Evolutionary conservation across 2,329 filamentous ascomycete species (phyloP).

Genomic region (Neofusicoccum kwambonambiense): DNA sequence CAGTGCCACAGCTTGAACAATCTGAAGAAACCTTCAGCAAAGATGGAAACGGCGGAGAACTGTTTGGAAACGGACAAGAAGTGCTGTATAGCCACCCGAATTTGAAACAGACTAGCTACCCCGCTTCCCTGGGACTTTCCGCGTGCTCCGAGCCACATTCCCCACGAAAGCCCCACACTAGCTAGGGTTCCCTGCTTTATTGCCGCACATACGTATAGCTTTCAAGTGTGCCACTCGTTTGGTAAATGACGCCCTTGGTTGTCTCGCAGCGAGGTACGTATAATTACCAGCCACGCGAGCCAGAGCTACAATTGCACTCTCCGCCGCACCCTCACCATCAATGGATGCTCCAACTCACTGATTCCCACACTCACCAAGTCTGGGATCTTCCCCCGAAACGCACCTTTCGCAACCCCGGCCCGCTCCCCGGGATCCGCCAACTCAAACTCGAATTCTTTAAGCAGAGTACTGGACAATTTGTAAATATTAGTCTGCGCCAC

Average conservation of each 20-base stretch:
- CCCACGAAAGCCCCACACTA: background rate
- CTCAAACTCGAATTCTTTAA: constrained; percentile 32
- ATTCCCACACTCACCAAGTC: background rate
- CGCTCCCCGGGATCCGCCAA: constrained; percentile 26
- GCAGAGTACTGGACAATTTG: constrained; percentile 33
- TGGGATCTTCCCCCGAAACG: background rate
- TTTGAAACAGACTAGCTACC: background rate
- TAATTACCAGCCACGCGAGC: too few species aligned
- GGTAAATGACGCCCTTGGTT: too few species aligned
- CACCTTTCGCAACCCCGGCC: background rate
- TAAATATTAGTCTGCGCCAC: constrained; percentile 37
- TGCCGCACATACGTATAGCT: background rate
- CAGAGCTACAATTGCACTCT: background rate
- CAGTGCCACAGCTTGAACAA: too few species aligned
- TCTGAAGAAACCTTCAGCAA: too few species aligned
- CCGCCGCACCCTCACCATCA: constrained; percentile 13
- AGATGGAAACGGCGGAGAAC: too few species aligned
- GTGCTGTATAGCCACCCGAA: too few species aligned
- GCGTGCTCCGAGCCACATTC: background rate
- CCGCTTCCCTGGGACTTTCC: background rate
- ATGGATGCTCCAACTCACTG: constrained; percentile 3
- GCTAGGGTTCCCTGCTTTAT: background rate
- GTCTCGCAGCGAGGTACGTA: too few species aligned
- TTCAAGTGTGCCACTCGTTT: too few species aligned
- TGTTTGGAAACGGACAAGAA: too few species aligned